These are phyloP conservation scores for Leptoxyphium fumago DNA, from an alignment of 2,329 filamentous ascomycete genomes.

Conservation along the genomic window DNA sequence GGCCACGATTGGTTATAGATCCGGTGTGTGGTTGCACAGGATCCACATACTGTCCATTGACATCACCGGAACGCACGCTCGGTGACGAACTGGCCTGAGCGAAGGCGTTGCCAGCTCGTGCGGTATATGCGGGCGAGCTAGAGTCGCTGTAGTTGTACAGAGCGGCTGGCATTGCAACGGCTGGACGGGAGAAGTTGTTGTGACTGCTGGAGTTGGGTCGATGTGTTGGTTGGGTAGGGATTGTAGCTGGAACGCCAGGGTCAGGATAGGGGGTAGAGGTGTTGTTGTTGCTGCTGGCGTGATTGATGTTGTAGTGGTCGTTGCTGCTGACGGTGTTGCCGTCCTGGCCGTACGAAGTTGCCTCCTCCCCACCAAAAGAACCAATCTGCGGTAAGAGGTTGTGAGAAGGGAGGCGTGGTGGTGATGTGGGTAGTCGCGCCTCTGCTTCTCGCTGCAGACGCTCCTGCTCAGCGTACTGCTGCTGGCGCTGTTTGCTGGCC, in stretches of 20 bases:
- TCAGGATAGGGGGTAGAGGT: background rate
- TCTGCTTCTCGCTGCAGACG: background rate
- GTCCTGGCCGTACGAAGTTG: background rate
- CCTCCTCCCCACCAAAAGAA: background rate
- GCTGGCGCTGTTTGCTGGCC: slow-evolving; percentile 6
- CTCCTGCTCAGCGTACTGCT: slow-evolving; percentile 8
- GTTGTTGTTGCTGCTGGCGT: slow-evolving; percentile 24
- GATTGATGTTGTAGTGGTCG: slow-evolving; percentile 27
- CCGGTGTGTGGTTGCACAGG: slow-evolving; percentile 42
- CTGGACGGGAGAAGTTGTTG: slow-evolving; percentile 17
- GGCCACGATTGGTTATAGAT: slow-evolving; percentile 92
- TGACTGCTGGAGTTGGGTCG: slow-evolving; percentile 21
- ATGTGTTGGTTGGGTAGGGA: slow-evolving; percentile 41
- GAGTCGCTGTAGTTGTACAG: background rate
- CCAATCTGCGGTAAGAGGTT: slow-evolving; percentile 33
- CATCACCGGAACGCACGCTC: slow-evolving; percentile 32
- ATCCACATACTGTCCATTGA: slow-evolving; percentile 54
- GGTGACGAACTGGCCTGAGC: slow-evolving; percentile 7
- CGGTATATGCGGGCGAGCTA: background rate
- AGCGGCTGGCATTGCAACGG: background rate
- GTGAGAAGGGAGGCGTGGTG: slow-evolving; percentile 44
- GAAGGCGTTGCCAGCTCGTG: slow-evolving; percentile 1
- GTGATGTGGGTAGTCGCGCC: slow-evolving; percentile 20
- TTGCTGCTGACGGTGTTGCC: background rate
- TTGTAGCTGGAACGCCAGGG: slow-evolving; percentile 21